phyloP scores from a whole-genome alignment of 352 stramenopile genomes.

The Elongisporangium undulatum region DNA sequence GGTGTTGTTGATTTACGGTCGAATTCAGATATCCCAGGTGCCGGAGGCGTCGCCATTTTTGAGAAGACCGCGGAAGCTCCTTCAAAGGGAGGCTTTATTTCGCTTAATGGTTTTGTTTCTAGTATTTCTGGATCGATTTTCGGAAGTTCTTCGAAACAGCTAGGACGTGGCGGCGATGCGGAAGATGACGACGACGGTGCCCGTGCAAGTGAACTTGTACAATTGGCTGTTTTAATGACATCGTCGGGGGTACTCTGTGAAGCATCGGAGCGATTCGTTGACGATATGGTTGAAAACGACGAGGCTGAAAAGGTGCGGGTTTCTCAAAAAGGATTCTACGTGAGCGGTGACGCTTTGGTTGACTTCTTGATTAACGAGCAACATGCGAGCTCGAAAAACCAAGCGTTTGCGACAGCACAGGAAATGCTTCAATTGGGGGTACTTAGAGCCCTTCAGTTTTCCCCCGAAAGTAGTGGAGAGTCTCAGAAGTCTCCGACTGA shows the following conservation, averaged over 20 bases:
- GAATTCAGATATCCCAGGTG: slow-evolving; percentile 60
- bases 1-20: slow-evolving; percentile 78
- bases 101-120: slow-evolving; percentile 74
- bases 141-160: slow-evolving; percentile 44
- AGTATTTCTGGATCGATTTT: slow-evolving; percentile 80
- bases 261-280: slow-evolving; percentile 58
- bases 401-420: slow-evolving; percentile 68
- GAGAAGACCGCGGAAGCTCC: slow-evolving; percentile 60
- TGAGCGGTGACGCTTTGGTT: slow-evolving; percentile 70
- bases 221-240: slow-evolving; percentile 66
- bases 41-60: slow-evolving; percentile 79
- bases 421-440: slow-evolving; percentile 73
- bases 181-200: slow-evolving; percentile 48
- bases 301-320: slow-evolving; percentile 24
- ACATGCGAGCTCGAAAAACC: slow-evolving; percentile 44
- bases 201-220: slow-evolving; percentile 46
- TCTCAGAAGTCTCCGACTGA: slow-evolving; percentile 13
- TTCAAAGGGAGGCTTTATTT: slow-evolving; percentile 63
- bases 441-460: slow-evolving; percentile 39
- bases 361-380: slow-evolving; percentile 69
- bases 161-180: slow-evolving; percentile 29
- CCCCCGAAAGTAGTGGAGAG: slow-evolving; percentile 3
- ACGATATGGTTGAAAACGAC: slow-evolving; percentile 25
- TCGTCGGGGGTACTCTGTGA: slow-evolving; percentile 60
- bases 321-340: slow-evolving; percentile 64